Conservation (phyloP, 352 stramenopile genomes). For the Blastocystis sp. region DNA sequence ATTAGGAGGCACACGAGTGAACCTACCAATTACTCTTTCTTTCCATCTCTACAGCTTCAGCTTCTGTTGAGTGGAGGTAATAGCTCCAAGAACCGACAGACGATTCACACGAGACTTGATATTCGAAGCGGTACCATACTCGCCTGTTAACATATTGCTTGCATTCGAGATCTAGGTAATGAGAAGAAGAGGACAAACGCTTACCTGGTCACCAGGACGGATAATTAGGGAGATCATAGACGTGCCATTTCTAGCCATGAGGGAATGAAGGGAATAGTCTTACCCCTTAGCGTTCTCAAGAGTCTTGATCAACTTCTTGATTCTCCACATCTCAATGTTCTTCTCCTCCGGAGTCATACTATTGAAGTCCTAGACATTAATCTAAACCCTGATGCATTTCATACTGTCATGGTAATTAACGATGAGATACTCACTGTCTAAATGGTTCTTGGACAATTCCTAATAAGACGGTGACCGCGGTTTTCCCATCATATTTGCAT, state of each 20-base stretch:
- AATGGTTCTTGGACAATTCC: not conserved
- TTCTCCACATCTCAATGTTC: conserved; percentile 98
- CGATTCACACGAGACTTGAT: conserved; percentile 99
- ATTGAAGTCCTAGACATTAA: conserved; percentile 17
- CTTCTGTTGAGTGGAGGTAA: conserved; percentile 96
- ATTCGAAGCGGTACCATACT: conserved; percentile 98
- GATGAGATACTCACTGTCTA: not conserved
- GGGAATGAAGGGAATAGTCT: conserved; percentile 65
- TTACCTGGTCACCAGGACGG: conserved; percentile 86
- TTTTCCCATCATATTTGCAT: not conserved
- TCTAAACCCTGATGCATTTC: not conserved
- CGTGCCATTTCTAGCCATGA: conserved; percentile 80
- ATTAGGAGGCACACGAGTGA: conserved; percentile 76
- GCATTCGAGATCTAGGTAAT: conserved; percentile 80
- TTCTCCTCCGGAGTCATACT: conserved; percentile 70
- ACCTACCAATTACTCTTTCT: not conserved
- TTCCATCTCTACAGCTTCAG: conserved; percentile 85
- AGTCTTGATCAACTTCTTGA: conserved; percentile 99
- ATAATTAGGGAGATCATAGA: conserved; percentile 99
- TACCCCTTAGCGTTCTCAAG: conserved; percentile 71
- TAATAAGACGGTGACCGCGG: not conserved
- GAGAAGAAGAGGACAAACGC: not conserved
- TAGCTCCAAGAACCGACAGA: conserved; percentile 91
- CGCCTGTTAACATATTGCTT: conserved; percentile 93
- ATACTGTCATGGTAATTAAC: not conserved